A percentile compares a stretch with the other conserved stretches of the same genome.
These are phyloP conservation scores for Solanum chilense DNA, from an alignment of 257 asterid species.

Conservation along the genomic window DNA sequence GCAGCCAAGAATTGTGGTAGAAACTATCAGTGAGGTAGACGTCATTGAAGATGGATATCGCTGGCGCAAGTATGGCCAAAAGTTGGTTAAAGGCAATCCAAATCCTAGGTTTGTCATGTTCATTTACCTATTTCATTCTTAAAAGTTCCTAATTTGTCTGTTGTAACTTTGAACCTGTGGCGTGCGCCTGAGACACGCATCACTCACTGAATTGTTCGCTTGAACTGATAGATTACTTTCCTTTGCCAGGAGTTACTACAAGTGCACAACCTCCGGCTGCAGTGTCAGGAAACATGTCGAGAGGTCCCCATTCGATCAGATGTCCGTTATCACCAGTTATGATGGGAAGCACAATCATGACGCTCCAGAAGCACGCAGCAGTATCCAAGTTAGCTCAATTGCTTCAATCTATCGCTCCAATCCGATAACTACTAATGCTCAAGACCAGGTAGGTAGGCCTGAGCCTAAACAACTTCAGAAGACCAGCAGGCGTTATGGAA, in stretches of 20 bases:
- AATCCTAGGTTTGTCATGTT: constrained; percentile 58
- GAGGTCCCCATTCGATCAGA: constrained; percentile 68
- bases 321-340: constrained; percentile 63
- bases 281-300: constrained; percentile 74
- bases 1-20: constrained; percentile 85
- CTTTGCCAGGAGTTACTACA: constrained; percentile 72
- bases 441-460: constrained; percentile 24
- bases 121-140: background rate
- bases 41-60: constrained; percentile 85
- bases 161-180: background rate
- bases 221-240: background rate
- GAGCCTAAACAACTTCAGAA: constrained; percentile 25
- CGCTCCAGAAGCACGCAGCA: constrained; percentile 67
- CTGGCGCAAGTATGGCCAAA: constrained; percentile 96
- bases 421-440: constrained; percentile 17
- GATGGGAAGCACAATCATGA: constrained; percentile 86
- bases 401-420: background rate
- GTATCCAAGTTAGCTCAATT: constrained; percentile 35
- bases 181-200: background rate
- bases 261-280: constrained; percentile 74
- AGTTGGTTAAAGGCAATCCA: constrained; percentile 91
- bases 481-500: constrained; percentile 25
- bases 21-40: constrained; percentile 83
- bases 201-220: background rate
- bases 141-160: background rate